These are phyloP conservation scores for Diaporthe velutina DNA, from an alignment of 2,329 filamentous ascomycete genomes.

Conservation along the genomic window DNA sequence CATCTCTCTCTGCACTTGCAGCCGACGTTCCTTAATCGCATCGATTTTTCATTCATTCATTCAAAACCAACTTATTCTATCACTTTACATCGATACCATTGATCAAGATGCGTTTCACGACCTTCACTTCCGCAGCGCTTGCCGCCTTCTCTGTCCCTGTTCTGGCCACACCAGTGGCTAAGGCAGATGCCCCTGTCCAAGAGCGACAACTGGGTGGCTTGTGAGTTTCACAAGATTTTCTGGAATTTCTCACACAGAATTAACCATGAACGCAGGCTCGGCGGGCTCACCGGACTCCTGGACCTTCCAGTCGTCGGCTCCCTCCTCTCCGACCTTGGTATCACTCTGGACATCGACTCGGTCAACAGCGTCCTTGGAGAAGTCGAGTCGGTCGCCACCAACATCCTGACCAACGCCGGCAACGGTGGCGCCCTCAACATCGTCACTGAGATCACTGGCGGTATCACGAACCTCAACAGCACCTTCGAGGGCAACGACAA, in stretches of 20 bases:
- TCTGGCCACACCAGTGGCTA: conserved; percentile 21
- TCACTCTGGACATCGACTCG: not conserved
- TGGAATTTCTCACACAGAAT: not conserved
- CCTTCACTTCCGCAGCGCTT: conserved; percentile 14
- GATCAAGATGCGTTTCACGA: conserved; percentile 22
- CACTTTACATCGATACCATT: not conserved
- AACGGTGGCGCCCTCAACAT: conserved; percentile 15
- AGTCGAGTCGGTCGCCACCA: conserved; percentile 12
- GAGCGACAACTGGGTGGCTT: conserved; percentile 9
- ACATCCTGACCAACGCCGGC: conserved; percentile 23
- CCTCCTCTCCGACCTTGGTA: conserved; percentile 10
- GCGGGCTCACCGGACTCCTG: conserved; percentile 19
- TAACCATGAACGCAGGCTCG: conserved; percentile 13
- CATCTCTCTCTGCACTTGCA: conserved; percentile 24
- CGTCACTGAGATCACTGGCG: conserved; percentile 5
- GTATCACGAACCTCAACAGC: conserved; percentile 15
- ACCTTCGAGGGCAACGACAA: conserved; percentile 22
- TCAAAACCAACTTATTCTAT: conserved; percentile 12
- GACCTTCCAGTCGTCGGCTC: conserved; percentile 17
- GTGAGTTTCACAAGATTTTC: not conserved
- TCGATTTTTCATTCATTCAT: not conserved
- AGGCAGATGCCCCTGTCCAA: conserved; percentile 6
- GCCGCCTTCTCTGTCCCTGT: conserved; percentile 16
- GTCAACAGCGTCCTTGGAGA: conserved; percentile 18
- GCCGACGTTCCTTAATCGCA: conserved; percentile 7